Base-by-base conservation (phyloP, 2,329 filamentous ascomycete species). In the Coniochaeta prunicola region DNA sequence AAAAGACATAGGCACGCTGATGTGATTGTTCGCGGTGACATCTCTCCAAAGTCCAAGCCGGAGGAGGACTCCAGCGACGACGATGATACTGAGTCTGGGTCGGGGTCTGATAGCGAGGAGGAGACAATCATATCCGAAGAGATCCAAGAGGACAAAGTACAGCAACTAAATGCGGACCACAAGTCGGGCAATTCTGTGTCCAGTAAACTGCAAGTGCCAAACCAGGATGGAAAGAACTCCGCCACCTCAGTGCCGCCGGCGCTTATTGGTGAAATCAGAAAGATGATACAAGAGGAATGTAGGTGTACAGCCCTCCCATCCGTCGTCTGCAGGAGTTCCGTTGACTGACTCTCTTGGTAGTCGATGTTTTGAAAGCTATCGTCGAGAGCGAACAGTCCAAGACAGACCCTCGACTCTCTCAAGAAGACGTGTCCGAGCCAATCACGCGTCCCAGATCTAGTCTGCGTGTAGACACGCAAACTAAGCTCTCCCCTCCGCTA, bases 231-330 rank as follows among this genome's bases (percentile, higher is more conserved):
- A 2, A 55, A 31, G 9, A 15, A 17, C 3, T 42, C 59, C 2
- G 50, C 21, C 4, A 56, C 54, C 3, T 21, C 31, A 5, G 8
- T 53, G 8, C 36, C 61, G 2, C 24, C 56, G 19, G 58, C 58
- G 30, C 42, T 62, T 24, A 53, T 57, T 19, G 54, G 31, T 5
- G 59, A 64, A 53, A 61, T 64, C 57, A 59, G 60, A 19, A 63
- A 63, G 58, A 63, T 63, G 28, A 63, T 63, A 57, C 57, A 62
- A 28, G 59, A 63, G 50, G 61, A 64, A 58, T 57, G 63, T 63
- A 63, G 3, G 62, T 55, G 17, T n/a, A 38, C 36, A n/a, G 36
- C 19, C 36, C 17, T 17, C 36, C 36, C 26, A 50, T 19, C 9
- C 24, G n/a, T 50, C 24, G 26, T 10, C 9, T 17, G 45, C 13